Conservation (phyloP, 2,329 filamentous ascomycete genomes). For the Clarireedia homoeocarpa region DNA sequence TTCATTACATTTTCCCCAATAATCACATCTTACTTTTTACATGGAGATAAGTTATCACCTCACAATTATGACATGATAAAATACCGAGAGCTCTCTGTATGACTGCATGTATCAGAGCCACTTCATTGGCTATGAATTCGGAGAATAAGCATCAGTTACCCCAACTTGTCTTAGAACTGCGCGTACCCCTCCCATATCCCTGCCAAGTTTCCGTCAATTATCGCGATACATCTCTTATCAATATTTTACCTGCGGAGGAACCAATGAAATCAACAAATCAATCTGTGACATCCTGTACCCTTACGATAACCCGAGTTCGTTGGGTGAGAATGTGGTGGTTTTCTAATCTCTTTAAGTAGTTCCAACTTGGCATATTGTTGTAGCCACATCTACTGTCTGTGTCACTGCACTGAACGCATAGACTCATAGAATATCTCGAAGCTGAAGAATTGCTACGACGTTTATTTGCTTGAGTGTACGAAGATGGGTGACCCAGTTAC, state of each 20-base stretch:
- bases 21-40: no score
- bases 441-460: neutral
- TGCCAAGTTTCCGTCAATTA: neutral
- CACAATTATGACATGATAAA: no score
- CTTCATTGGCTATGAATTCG: neutral
- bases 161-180: neutral
- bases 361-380: no score
- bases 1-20: no score
- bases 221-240: neutral
- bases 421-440: neutral
- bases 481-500: neutral
- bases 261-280: neutral
- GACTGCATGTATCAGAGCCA: neutral
- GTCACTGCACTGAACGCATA: no score
- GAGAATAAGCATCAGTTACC: neutral
- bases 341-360: no score
- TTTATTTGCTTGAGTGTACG: neutral
- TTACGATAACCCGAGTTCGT: no score
- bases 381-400: no score
- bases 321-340: no score
- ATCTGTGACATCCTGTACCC: neutral
- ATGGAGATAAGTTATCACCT: no score
- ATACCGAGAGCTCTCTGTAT: neutral
- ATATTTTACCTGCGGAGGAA: neutral
- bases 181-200: neutral